A percentile compares a stretch with the other conserved stretches of the same genome.
phyloP scores from a whole-genome alignment of 2,329 filamentous ascomycete genomes.

The Keithomyces neogunnii region DNA sequence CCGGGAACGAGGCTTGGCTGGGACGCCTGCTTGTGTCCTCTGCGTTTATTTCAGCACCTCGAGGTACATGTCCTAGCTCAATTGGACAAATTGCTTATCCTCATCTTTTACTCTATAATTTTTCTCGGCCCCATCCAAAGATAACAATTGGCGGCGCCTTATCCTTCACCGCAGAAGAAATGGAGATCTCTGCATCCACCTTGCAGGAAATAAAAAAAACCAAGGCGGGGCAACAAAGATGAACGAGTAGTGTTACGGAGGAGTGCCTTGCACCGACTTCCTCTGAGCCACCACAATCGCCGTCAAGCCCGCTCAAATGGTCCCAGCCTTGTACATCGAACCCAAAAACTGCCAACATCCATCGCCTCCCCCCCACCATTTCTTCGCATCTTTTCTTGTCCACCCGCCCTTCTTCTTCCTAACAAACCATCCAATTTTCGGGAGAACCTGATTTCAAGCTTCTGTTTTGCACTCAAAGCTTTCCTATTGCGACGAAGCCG shows the following conservation, averaged over 20 bases:
- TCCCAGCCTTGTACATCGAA: not conserved
- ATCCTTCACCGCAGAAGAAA: not conserved
- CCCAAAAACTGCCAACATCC: not conserved
- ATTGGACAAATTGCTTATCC: not conserved
- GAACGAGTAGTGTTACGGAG: not conserved
- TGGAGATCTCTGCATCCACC: not conserved
- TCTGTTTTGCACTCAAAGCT: not conserved
- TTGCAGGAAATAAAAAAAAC: not conserved
- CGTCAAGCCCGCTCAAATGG: not conserved
- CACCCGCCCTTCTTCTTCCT: not conserved
- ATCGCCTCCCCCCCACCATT: not conserved
- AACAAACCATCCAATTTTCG: not conserved
- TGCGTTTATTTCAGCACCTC: not conserved
- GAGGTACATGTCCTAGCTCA: not conserved
- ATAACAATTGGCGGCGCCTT: slow-evolving; percentile 1
- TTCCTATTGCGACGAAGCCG: not conserved
- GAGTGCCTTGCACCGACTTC: not conserved
- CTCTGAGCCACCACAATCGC: not conserved
- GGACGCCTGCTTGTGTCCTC: not conserved
- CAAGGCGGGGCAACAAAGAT: slow-evolving; percentile 1
- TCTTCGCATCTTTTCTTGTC: not conserved
- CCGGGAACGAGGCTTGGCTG: not conserved
- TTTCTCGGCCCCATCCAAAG: not conserved
- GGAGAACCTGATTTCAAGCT: not conserved
- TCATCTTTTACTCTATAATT: not conserved